Percentiles rank a stretch among this genome's conserved stretches.
phyloP scores from a whole-genome alignment of 495 filamentous ascomycete species.

The Lasiosphaeria ovina region DNA sequence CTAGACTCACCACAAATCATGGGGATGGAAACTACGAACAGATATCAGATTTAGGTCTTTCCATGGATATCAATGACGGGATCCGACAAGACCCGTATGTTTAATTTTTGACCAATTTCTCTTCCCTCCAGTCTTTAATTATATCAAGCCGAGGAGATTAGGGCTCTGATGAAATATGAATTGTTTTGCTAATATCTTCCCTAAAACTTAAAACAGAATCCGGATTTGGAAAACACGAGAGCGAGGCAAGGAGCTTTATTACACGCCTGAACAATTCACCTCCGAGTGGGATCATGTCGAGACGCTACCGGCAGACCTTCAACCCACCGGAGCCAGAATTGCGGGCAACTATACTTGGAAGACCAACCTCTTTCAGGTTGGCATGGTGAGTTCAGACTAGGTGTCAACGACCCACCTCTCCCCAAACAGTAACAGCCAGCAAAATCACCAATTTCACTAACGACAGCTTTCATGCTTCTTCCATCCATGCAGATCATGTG shows the following conservation, averaged over 20 bases:
- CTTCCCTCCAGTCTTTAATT: neutral
- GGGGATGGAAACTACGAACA: too few relatives aligned
- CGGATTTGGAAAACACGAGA: neutral
- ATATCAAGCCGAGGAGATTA: neutral
- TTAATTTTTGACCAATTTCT: neutral
- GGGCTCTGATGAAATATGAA: neutral
- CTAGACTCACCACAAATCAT: too few relatives aligned
- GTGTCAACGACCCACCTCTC: too few relatives aligned
- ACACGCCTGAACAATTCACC: neutral
- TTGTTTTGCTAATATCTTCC: neutral
- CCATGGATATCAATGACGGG: too few relatives aligned
- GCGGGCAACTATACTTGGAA: slow-evolving; percentile 3
- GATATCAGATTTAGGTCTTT: too few relatives aligned
- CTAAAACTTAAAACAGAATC: neutral
- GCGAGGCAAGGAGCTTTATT: neutral
- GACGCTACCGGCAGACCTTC: neutral
- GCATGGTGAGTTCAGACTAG: neutral
- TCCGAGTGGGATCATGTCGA: neutral
- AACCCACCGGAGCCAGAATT: neutral
- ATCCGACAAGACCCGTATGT: neutral
- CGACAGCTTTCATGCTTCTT: too few relatives aligned
- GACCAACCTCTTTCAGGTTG: slow-evolving; percentile 5
- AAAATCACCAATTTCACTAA: too few relatives aligned
- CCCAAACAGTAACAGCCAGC: too few relatives aligned
- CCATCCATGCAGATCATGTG: neutral